Conservation (phyloP, 805 yeast species). For the Yamadazyma philogaea region DNA sequence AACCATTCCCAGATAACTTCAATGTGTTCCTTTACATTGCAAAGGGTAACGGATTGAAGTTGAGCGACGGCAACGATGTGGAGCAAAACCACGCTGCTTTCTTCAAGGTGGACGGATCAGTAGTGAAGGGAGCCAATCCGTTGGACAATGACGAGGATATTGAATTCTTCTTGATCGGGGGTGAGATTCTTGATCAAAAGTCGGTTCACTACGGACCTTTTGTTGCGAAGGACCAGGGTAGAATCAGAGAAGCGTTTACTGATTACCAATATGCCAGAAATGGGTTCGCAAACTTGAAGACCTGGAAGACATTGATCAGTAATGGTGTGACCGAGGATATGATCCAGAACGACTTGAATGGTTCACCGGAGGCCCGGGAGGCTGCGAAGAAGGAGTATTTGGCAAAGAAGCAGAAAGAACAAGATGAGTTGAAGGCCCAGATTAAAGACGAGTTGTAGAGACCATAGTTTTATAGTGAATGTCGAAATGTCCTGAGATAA, state of each 20-base stretch:
- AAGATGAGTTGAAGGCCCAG: not conserved
- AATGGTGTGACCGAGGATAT: conserved; percentile 42
- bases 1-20: conserved; percentile 56
- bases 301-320: conserved; percentile 53
- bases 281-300: conserved; percentile 65
- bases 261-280: conserved; percentile 68
- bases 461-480: no score
- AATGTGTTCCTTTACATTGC: conserved; percentile 69
- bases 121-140: conserved; percentile 46
- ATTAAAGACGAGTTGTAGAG: conserved; percentile 8
- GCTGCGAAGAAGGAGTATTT: conserved; percentile 16
- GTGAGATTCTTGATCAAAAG: conserved; percentile 68
- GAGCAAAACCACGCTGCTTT: conserved; percentile 53
- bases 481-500: no score
- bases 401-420: conserved; percentile 6
- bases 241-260: conserved; percentile 63
- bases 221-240: conserved; percentile 68
- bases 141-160: conserved; percentile 46
- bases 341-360: conserved; percentile 38
- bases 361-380: conserved; percentile 30
- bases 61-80: conserved; percentile 42
- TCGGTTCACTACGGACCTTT: conserved; percentile 90
- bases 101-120: conserved; percentile 68
- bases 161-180: conserved; percentile 73
- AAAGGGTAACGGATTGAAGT: conserved; percentile 51